Conservation (phyloP, 768 basidiomycete genomes). For the Chalciporus piperatus region DNA sequence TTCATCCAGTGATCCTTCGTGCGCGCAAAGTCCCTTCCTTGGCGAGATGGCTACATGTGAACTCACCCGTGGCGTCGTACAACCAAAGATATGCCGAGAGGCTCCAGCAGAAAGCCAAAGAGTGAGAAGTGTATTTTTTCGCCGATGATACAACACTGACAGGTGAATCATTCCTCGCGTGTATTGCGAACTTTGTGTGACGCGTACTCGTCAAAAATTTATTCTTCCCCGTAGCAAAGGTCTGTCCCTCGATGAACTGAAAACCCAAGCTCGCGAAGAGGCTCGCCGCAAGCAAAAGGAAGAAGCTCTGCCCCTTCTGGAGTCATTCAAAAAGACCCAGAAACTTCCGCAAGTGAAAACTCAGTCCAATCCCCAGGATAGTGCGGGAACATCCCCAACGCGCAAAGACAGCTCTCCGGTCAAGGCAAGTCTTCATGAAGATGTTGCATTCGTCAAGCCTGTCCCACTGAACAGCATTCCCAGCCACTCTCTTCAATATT, state of each 20-base stretch:
- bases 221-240: slow-evolving; percentile 38
- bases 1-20: not conserved
- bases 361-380: not conserved
- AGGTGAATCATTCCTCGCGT: slow-evolving; percentile 13
- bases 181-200: slow-evolving; percentile 7
- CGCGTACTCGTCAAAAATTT: not conserved
- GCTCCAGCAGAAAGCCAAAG: slow-evolving; percentile 56
- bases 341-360: slow-evolving; percentile 8
- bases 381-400: slow-evolving; percentile 9
- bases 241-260: slow-evolving; percentile 39
- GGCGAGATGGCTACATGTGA: slow-evolving; percentile 16
- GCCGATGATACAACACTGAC: slow-evolving; percentile 15
- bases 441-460: not conserved
- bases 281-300: slow-evolving; percentile 32
- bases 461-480: not conserved
- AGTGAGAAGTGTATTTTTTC: slow-evolving; percentile 45
- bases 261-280: slow-evolving; percentile 24
- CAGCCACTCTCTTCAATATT: slow-evolving; percentile 83
- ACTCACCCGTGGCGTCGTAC: slow-evolving; percentile 17
- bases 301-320: slow-evolving; percentile 15
- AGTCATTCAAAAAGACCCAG: slow-evolving; percentile 14
- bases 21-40: slow-evolving; percentile 1
- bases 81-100: slow-evolving; percentile 67
- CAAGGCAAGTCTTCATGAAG: slow-evolving; percentile 41
- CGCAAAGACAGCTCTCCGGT: slow-evolving; percentile 69